Base-by-base conservation (phyloP, 176 grass and related monocot species). In the Rhynchospora breviuscula region DNA sequence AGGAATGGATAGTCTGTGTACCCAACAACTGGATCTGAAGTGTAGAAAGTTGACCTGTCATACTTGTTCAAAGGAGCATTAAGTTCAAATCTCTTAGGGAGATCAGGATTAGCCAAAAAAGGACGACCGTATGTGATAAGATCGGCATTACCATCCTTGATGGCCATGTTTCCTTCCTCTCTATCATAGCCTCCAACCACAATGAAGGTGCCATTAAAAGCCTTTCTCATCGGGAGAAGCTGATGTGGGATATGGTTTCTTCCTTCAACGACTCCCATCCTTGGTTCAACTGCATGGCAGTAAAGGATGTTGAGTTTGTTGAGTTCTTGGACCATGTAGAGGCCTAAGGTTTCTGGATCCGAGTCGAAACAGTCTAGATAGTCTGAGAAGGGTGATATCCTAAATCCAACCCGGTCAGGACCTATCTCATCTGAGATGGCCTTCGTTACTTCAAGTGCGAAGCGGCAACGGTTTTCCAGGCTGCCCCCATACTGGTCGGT, bases 91-190 rank as follows among this genome's bases (percentile, higher is more conserved):
- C 77, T 47, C 15, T 15, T 18, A 1, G 79, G 73, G 8, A 81
- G 67, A 53, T 86, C 87, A 35, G 87, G 90, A 21, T 91, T 91
- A 5, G 87, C 90, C 18, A 91, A 63, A 22, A 91, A 91, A 4
- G 43, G 26, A 8, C 87, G 13, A 0, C 90, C 87, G 2, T 79
- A 92, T 1, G 80, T 45, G 1, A 89, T 76, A 0, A 92, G 77
- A 70, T 92, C 90, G 10, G 85, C 26, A 53, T 92, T 89, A 0
- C 78, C 85, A 0, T 89, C 87, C 31, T 31, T 45, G 18, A 84
- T 31, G 0, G 52, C 31, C 1, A 92, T 89, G 45, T 80, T 67
- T 31, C 90, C 90, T 79, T 92, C 90, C 40, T 83, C 88, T 15
- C 84, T 61, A 11, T 88, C 65, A 6, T 91, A 86, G 6, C 86